Percentiles rank a stretch among this genome's conserved stretches.
Evolutionary conservation across 345 rosid species (phyloP).

Genomic region (Populus alba): DNA sequence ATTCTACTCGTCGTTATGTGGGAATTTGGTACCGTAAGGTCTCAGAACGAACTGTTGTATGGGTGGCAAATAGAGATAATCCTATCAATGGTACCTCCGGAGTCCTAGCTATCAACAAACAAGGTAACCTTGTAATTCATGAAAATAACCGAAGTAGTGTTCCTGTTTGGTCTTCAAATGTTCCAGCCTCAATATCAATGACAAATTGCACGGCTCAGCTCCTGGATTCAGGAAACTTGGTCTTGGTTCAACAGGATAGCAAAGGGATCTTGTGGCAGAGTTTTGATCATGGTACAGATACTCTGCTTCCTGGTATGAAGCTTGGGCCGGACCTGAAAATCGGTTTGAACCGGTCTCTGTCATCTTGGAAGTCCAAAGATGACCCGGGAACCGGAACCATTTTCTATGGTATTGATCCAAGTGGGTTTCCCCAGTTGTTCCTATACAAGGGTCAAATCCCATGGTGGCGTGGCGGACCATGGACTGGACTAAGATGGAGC

Average conservation of each 20-base stretch:
- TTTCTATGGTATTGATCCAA: conserved; percentile 14
- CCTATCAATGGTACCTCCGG: conserved; percentile 13
- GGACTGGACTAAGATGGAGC: conserved; percentile 67
- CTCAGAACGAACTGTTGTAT: conserved; percentile 3
- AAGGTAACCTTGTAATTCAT: conserved; percentile 9
- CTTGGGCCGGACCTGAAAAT: conserved; percentile 18
- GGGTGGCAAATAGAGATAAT: conserved; percentile 12
- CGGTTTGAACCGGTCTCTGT: conserved; percentile 11
- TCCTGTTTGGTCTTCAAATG: conserved; percentile 6
- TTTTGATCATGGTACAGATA: conserved; percentile 5
- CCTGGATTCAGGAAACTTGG: conserved; percentile 30
- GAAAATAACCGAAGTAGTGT: background rate
- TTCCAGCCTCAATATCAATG: background rate
- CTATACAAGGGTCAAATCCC: conserved; percentile 34
- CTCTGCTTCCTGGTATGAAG: conserved; percentile 17
- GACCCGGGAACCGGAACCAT: conserved; percentile 24
- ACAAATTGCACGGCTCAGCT: conserved; percentile 17
- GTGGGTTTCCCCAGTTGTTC: conserved; percentile 47
- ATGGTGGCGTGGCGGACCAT: conserved; percentile 55
- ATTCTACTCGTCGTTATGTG: conserved; percentile 9
- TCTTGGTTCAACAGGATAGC: background rate
- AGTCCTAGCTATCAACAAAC: background rate
- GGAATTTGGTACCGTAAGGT: conserved; percentile 16
- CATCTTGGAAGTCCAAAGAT: conserved; percentile 33
- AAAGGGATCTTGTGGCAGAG: background rate